Base-by-base conservation (phyloP, 2,329 filamentous ascomycete genomes). In the Pseudogymnoascus sp. region DNA sequence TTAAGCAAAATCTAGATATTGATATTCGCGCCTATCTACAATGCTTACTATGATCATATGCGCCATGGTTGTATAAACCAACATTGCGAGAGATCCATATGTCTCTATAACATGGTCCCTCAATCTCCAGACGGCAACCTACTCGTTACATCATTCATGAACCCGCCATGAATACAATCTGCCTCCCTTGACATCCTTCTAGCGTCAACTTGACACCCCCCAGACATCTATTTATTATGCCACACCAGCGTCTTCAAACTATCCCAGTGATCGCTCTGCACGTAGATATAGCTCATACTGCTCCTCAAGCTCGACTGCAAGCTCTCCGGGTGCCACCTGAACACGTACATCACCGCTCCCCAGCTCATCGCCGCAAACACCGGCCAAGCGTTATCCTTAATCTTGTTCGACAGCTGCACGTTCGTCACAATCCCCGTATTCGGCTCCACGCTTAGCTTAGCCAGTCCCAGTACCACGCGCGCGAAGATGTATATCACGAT, bases 401-500 rank as follows among this genome's bases (percentile, higher is more conserved):
- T 85, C 37, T 66, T 64, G 57, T 70, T 67, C 61, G 74, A 63
- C 71, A 72, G 73, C 73, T 78, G 69, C 77, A 66, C 64, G 74
- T 67, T 73, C 82, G 78, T 63, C 70, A 73, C 65, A 78, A 86
- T 58, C 77, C 62, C 86, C 69, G 60, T 70, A 43, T 79, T 79
- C 1, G 83, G 83, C 74, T 90, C 87, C 65, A 97, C 85, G 61
- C 89, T 85, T 62, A 97, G 78, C 70, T 91, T 90, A 33, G 92
- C 94, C 22, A 95, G 77, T 7, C 90, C 90, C 35, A 99, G 83
- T 63, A 88, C 82, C 14, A 97, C 94, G 66, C 94, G 86, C 57
- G 94, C 94, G 72, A 97, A 97, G 65, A 99, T 89, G 78, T 99
- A 99, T 69, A 97, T 90, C 74, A 96, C 92, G 73, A 99, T 99